Conservation (phyloP, 768 basidiomycete genomes). For the Psilocybe subaeruginosa region DNA sequence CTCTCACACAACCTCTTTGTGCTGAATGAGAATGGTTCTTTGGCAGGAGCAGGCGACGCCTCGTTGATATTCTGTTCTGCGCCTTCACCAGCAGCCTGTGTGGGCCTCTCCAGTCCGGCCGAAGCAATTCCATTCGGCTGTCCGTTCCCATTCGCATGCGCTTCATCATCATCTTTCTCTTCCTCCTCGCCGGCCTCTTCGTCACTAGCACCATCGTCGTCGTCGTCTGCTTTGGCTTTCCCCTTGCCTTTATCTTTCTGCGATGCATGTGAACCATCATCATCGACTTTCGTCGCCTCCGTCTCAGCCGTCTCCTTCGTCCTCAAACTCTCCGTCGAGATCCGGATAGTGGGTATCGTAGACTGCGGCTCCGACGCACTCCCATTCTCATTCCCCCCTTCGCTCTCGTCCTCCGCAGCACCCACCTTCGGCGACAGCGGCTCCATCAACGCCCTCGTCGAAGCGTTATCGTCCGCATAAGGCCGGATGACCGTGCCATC, state of each 20-base stretch:
- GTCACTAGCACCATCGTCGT: conserved; percentile 20
- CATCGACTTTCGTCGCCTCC: conserved; percentile 21
- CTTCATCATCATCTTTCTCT: conserved; percentile 19
- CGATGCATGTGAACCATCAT: conserved; percentile 18
- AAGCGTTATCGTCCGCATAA: conserved; percentile 65
- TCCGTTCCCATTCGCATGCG: conserved; percentile 33
- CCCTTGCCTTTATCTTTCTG: conserved; percentile 25
- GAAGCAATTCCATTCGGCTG: conserved; percentile 34
- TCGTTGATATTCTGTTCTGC: conserved; percentile 40
- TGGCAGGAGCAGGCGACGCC: conserved; percentile 34
- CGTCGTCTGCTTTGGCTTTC: conserved; percentile 25
- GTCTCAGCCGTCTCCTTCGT: conserved; percentile 35
- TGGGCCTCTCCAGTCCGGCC: conserved; percentile 46
- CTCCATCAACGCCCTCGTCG: conserved; percentile 63
- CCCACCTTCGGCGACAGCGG: conserved; percentile 35
- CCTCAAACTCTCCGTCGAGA: conserved; percentile 65
- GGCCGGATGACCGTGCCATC: conserved; percentile 54
- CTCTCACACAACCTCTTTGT: conserved; percentile 97
- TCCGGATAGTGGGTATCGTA: conserved; percentile 66
- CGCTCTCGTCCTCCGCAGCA: conserved; percentile 21
- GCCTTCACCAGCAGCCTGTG: conserved; percentile 54
- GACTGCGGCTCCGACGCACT: conserved; percentile 25
- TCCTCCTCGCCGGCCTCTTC: conserved; percentile 23
- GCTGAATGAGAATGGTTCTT: conserved; percentile 86
- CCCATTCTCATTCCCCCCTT: conserved; percentile 26